These are phyloP conservation scores for Nigrospora osmanthi DNA, from an alignment of 2,329 filamentous ascomycete species.

Conservation along the genomic window DNA sequence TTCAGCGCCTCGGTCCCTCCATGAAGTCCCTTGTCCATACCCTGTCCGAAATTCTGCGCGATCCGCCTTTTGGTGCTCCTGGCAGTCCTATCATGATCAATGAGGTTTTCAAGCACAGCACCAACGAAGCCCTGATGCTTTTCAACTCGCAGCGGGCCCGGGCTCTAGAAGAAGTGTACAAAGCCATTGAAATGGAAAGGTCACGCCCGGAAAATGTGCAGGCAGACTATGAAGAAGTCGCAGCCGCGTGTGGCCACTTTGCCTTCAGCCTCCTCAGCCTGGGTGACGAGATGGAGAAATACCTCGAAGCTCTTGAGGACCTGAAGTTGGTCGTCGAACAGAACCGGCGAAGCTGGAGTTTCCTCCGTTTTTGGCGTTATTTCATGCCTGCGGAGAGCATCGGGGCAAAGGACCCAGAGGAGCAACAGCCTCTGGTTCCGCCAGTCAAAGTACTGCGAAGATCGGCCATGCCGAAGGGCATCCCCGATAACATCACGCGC, in stretches of 20 bases:
- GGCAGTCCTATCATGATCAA: constrained; percentile 67
- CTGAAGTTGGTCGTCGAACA: constrained; percentile 64
- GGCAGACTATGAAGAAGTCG: constrained; percentile 94
- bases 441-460: constrained; percentile 40
- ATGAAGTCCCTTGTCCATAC: constrained; percentile 96
- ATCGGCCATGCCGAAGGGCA: constrained; percentile 47
- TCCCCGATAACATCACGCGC: constrained; percentile 43
- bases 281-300: constrained; percentile 78
- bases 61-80: constrained; percentile 71
- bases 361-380: constrained; percentile 69
- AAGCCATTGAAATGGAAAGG: constrained; percentile 64
- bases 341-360: constrained; percentile 65
- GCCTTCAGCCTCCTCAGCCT: constrained; percentile 88
- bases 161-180: constrained; percentile 74
- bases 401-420: constrained; percentile 9
- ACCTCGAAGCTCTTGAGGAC: constrained; percentile 78
- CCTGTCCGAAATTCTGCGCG: constrained; percentile 77
- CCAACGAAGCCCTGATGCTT: constrained; percentile 70
- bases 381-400: constrained; percentile 25
- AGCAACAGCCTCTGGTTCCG: constrained; percentile 31
- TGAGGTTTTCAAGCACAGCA: constrained; percentile 70
- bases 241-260: constrained; percentile 95
- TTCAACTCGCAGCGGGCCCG: constrained; percentile 70
- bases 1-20: constrained; percentile 78
- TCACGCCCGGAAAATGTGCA: constrained; percentile 66